Base-by-base conservation (phyloP, 495 filamentous ascomycete species). In the Haplographium delicatum region DNA sequence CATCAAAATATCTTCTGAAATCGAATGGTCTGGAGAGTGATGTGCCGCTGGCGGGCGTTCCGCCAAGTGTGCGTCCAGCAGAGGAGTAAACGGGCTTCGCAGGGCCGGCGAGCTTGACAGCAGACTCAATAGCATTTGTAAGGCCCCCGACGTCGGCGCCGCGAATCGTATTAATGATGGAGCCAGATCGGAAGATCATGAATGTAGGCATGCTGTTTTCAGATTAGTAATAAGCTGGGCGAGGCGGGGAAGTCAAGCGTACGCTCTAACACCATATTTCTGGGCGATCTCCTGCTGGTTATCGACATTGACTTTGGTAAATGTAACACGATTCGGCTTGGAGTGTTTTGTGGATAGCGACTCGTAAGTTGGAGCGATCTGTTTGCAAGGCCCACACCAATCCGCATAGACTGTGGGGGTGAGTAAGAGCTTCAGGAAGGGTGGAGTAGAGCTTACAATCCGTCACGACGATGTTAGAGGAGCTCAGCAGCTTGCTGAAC, bases 131-230 rank as follows among this genome's bases (percentile, higher is more conserved):
- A 1, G 84, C 85, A 44, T 81, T 72, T 54, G 80, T 84, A 16
- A 98, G 78, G 51, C 82, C 80, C 13, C 76, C 70, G 1, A 80
- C 76, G 69, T 95, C 81, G 25, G 91, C 91, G 62, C 93, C 93
- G 51, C 75, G 74, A 50, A 97, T 80, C 24, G 83, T 88, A 37
- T 85, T 73, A 49, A 80, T 78, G 44, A 85, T 79, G 49, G 76
- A 72, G 51, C 85, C 82, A 58, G 80, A 79, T 66, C 91, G 85
- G 72, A 91, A 85, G 54, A 89, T 79, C 44, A 90, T 70, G 70
- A 91, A 89, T 30, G 86, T 89, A 2, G 86, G 86, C 73, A 84
- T 78, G 9, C 79, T 83, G 51, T 13, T 35, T n/a, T 18, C 26
- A 26, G 13, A 16, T 39, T 38, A 63, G 51, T 4, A 48, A 23